These are phyloP conservation scores for Perkinsus chesapeaki DNA, from an alignment of 169 alveolate genomes.

Conservation along the genomic window DNA sequence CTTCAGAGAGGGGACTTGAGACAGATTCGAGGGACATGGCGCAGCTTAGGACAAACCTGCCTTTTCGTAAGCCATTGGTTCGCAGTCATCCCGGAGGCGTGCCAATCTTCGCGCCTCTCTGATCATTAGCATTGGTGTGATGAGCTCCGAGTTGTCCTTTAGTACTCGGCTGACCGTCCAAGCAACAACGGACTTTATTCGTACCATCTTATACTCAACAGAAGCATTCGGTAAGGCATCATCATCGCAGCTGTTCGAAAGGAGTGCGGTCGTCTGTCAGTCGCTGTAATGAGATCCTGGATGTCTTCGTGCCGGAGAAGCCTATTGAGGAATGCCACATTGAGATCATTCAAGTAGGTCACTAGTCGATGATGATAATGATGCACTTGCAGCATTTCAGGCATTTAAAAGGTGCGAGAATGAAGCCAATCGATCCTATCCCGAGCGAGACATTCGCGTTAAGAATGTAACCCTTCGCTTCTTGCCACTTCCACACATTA, in stretches of 20 bases:
- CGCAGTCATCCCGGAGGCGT: too few relatives aligned
- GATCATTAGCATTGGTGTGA: not conserved
- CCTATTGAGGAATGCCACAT: not conserved
- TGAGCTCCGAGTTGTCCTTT: not conserved
- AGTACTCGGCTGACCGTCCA: not conserved
- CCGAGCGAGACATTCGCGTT: not conserved
- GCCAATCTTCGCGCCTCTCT: too few relatives aligned
- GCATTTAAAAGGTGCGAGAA: not conserved
- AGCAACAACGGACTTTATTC: not conserved
- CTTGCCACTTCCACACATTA: not conserved
- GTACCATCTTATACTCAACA: not conserved
- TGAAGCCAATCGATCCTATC: not conserved
- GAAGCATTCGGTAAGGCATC: not conserved
- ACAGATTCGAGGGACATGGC: not conserved
- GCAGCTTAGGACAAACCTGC: not conserved
- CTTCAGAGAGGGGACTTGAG: not conserved
- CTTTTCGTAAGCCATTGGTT: not conserved
- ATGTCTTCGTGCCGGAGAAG: not conserved
- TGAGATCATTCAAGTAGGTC: not conserved
- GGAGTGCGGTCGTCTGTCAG: not conserved
- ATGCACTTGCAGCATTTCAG: not conserved
- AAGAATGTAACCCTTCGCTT: not conserved
- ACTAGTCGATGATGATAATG: not conserved
- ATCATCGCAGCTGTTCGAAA: not conserved
- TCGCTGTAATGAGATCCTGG: not conserved